Evolutionary conservation across 331 rosid genomes (phyloP).

Genomic region (Quercus lobata): DNA sequence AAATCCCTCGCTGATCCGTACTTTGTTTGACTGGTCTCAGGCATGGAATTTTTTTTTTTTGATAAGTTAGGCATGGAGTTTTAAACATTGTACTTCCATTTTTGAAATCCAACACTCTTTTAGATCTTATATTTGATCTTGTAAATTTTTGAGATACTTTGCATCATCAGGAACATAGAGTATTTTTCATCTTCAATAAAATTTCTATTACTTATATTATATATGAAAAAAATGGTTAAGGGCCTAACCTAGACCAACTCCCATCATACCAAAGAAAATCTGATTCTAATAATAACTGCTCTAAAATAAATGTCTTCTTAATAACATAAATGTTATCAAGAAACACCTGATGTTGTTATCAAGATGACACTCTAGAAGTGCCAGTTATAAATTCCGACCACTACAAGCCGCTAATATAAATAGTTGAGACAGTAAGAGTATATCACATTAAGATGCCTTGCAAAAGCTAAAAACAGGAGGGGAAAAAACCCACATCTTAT

Average conservation of each 20-base stretch:
- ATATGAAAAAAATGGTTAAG: no score
- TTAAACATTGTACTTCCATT: no score
- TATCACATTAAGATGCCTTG: not conserved
- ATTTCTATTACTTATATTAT: no score
- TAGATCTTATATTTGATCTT: no score
- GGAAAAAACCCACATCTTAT: not conserved
- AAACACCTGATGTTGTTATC: not conserved
- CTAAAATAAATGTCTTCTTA: not conserved
- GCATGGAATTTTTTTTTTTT: no score
- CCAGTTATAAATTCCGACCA: not conserved
- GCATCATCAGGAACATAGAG: no score
- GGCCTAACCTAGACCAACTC: not conserved
- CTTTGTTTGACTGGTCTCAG: no score
- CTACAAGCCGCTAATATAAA: not conserved
- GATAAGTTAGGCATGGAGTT: no score
- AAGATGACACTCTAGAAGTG: not conserved
- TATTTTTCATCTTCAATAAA: no score
- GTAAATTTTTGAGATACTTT: no score
- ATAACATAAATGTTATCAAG: not conserved
- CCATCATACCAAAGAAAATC: not conserved
- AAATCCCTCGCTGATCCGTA: no score
- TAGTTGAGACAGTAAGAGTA: not conserved
- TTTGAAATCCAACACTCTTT: no score
- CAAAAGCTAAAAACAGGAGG: not conserved
- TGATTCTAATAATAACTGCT: not conserved